Percentiles rank a stretch among this genome's conserved stretches.
phyloP scores from a whole-genome alignment of 192 early-diverging fungal species.

The Backusella sp. region DNA sequence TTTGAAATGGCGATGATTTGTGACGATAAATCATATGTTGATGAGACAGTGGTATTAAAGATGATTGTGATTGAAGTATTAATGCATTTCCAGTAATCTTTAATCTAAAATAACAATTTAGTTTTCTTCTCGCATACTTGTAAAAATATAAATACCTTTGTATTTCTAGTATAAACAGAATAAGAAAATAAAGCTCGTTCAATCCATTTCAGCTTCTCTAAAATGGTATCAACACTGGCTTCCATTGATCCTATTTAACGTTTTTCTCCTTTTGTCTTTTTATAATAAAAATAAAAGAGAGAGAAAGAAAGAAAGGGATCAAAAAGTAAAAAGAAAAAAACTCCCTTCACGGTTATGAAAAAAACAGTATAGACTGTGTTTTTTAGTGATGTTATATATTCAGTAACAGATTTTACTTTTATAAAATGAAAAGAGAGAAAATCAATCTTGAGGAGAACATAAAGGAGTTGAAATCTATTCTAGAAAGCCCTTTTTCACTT shows the following conservation, averaged over 20 bases:
- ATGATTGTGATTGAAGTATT: background rate
- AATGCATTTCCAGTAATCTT: background rate
- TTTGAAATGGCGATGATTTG: conserved; percentile 1
- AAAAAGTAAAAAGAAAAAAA: background rate
- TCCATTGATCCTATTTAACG: conserved; percentile 1
- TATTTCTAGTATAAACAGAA: conserved; percentile 2
- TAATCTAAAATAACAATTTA: background rate
- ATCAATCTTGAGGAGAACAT: background rate
- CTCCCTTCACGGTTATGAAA: background rate
- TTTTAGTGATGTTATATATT: background rate
- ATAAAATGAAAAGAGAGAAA: background rate
- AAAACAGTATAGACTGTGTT: background rate
- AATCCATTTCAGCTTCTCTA: conserved; percentile 7
- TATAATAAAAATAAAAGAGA: background rate
- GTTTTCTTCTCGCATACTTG: background rate
- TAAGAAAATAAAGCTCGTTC: background rate
- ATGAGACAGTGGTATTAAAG: background rate
- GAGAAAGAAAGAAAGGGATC: background rate
- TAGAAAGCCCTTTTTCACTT: background rate
- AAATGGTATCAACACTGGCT: background rate
- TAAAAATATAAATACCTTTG: background rate
- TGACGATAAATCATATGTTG: background rate
- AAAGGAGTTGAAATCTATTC: background rate
- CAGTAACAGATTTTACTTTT: too few relatives aligned
- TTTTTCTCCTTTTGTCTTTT: background rate